Conservation (phyloP, 352 stramenopile genomes). For the Pseudoperonospora humuli region DNA sequence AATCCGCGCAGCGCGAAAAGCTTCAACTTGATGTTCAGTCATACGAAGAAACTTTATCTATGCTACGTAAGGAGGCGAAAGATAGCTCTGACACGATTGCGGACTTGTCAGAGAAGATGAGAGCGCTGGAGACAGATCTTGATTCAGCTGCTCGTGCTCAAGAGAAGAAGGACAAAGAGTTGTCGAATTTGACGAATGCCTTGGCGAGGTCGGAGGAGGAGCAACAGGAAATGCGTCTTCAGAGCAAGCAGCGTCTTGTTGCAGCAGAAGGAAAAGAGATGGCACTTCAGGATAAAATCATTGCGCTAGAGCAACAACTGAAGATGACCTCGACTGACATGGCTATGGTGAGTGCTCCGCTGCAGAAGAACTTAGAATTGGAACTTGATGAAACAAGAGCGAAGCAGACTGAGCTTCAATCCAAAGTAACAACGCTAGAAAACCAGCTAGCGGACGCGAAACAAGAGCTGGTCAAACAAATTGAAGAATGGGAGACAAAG, state of each 20-base stretch:
- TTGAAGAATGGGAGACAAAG: constrained; percentile 24
- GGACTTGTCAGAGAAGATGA: constrained; percentile 32
- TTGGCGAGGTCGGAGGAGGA: constrained; percentile 40
- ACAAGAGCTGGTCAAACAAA: constrained; percentile 21
- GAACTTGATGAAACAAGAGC: constrained; percentile 12
- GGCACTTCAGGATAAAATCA: constrained; percentile 29
- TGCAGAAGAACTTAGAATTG: constrained; percentile 8
- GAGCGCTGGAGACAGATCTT: constrained; percentile 27
- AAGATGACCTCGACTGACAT: constrained; percentile 6
- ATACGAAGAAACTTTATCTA: constrained; percentile 48
- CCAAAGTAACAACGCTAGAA: constrained; percentile 25
- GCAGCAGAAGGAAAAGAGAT: constrained; percentile 35
- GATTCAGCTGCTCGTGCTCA: constrained; percentile 9
- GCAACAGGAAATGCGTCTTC: constrained; percentile 46
- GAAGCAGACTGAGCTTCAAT: constrained; percentile 17
- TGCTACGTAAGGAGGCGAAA: constrained; percentile 54
- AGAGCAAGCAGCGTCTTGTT: constrained; percentile 48
- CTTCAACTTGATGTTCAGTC: constrained; percentile 59
- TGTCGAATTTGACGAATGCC: constrained; percentile 19
- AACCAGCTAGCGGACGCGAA: constrained; percentile 21
- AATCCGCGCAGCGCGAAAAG: constrained; percentile 27
- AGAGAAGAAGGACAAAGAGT: constrained; percentile 31
- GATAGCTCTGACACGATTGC: constrained; percentile 31
- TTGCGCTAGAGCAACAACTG: constrained; percentile 30
- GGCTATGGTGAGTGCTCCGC: constrained; percentile 9